Base-by-base conservation (phyloP, 371 early-diverging fungal species). In the Apophysomyces ossiformis region DNA sequence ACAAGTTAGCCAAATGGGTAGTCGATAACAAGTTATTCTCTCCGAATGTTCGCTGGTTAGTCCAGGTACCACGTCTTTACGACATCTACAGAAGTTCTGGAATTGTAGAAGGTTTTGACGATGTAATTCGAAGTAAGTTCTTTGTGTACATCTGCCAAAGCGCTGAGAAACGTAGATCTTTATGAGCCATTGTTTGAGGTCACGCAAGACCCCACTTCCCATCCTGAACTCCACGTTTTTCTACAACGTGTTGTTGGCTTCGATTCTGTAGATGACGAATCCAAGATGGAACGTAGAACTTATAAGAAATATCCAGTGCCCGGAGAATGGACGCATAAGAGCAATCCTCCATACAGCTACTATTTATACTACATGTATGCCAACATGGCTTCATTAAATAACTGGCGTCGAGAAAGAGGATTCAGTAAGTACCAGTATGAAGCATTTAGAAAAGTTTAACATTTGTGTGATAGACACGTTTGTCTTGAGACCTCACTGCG, bases 231-330 rank as follows among this genome's bases (percentile, higher is more conserved):
- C 26, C 94, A 96, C 69, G 82, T 96, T 15, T 97, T 99, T 68
- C 74, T 99, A 65, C 94, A 96, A 77, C 87, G 98, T 39, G 97
- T 99, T 0, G 87, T 96, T 59, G 99, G 98, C 1, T 96, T 99
- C 71, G 99, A 99, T 72, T 89, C 92, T 46, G 99, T 99, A 1
- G 99, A 99, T 77, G 99, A 99, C 73, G 99, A 99, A 76, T 92
- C 93, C 65, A 96, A 96, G 78, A 83, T 91, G 5, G 99, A 98
- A 73, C 82, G 92, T 11, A 86, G 93, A 6, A 84, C 88, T 43
- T 91, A 91, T 72, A 88, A 84, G 60, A 94, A 97, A 71, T 96
- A 88, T 70, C 98, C 97, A n/a, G 75, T 76, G 43, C 99, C 99
- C 1, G 71, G 77, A 2, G 82, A 85, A 45, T 99, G 99, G 99